Evolutionary conservation across 352 stramenopile genomes (phyloP).

Genomic region (Phytophthora colocasiae): DNA sequence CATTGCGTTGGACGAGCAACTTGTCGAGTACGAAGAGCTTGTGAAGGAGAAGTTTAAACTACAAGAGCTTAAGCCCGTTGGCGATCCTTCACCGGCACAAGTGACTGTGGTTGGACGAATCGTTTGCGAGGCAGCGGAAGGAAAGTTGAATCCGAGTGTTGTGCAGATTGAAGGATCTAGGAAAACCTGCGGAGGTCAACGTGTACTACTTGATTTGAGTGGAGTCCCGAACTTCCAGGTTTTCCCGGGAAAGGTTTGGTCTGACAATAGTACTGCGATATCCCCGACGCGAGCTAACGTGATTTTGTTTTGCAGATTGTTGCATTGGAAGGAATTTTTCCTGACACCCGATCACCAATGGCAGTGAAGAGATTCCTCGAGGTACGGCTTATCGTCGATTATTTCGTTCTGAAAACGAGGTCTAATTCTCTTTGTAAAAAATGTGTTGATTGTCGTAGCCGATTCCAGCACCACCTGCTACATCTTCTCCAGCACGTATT

Average conservation of each 20-base stretch:
- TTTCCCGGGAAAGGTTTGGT: conserved; percentile 81
- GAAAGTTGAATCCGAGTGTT: conserved; percentile 85
- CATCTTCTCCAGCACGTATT: conserved; percentile 49
- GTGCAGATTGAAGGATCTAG: conserved; percentile 85
- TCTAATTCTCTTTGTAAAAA: neutral
- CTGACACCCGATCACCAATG: conserved; percentile 75
- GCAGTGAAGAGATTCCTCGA: conserved; percentile 82
- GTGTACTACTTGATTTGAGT: conserved; percentile 79
- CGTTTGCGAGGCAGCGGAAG: conserved; percentile 83
- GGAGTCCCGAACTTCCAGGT: conserved; percentile 75
- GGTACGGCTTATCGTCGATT: conserved; percentile 31
- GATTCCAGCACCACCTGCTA: conserved; percentile 63
- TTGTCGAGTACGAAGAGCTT: conserved; percentile 80
- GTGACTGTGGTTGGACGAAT: conserved; percentile 85
- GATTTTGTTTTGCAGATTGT: conserved; percentile 59
- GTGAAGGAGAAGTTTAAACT: conserved; percentile 71
- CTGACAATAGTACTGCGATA: neutral
- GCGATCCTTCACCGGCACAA: conserved; percentile 75
- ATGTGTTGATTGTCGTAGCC: conserved; percentile 40
- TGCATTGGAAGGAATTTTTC: conserved; percentile 77
- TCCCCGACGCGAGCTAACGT: conserved; percentile 6
- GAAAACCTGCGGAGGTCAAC: conserved; percentile 83
- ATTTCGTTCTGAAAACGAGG: neutral
- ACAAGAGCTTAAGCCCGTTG: conserved; percentile 69
- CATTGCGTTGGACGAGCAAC: conserved; percentile 78